A percentile compares a stretch with the other conserved stretches of the same genome.
Evolutionary conservation across 2,329 filamentous ascomycete genomes (phyloP).

Genomic region (Aspergillus ruber): DNA sequence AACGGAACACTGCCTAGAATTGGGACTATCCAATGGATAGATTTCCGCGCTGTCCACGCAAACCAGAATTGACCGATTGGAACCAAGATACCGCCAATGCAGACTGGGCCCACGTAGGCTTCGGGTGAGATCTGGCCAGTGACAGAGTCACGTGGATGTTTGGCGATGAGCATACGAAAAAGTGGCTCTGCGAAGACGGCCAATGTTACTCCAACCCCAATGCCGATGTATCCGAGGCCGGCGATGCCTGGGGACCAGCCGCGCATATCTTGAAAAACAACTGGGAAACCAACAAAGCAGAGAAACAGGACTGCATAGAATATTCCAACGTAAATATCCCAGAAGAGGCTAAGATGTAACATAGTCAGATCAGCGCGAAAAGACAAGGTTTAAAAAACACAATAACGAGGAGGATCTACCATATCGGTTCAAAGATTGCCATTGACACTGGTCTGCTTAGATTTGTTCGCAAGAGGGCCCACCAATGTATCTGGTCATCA

Average conservation of each 20-base stretch:
- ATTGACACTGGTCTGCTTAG: conserved; percentile 65
- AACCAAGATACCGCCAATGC: conserved; percentile 61
- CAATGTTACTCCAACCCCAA: conserved; percentile 41
- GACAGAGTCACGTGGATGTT: conserved; percentile 57
- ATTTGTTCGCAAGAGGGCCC: conserved; percentile 57
- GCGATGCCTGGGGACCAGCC: conserved; percentile 64
- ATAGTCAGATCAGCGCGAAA: background rate
- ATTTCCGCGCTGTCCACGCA: too few species aligned
- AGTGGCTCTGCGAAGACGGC: conserved; percentile 52
- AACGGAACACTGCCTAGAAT: background rate
- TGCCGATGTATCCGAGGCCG: conserved; percentile 66
- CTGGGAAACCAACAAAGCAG: conserved; percentile 75
- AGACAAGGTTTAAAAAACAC: background rate
- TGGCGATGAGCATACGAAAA: conserved; percentile 63
- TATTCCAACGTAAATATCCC: conserved; percentile 57
- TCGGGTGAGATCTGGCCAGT: conserved; percentile 57
- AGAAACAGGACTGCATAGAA: conserved; percentile 75
- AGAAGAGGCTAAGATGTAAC: conserved; percentile 54
- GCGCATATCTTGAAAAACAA: conserved; percentile 63
- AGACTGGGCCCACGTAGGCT: conserved; percentile 66
- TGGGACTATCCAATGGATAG: too few species aligned
- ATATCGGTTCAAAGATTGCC: conserved; percentile 62
- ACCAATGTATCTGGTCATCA: conserved; percentile 55
- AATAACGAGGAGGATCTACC: conserved; percentile 18
- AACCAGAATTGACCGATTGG: too few species aligned